These are phyloP conservation scores for Chrysophaeum taylorii DNA, from an alignment of 352 stramenopile genomes.

Conservation along the genomic window DNA sequence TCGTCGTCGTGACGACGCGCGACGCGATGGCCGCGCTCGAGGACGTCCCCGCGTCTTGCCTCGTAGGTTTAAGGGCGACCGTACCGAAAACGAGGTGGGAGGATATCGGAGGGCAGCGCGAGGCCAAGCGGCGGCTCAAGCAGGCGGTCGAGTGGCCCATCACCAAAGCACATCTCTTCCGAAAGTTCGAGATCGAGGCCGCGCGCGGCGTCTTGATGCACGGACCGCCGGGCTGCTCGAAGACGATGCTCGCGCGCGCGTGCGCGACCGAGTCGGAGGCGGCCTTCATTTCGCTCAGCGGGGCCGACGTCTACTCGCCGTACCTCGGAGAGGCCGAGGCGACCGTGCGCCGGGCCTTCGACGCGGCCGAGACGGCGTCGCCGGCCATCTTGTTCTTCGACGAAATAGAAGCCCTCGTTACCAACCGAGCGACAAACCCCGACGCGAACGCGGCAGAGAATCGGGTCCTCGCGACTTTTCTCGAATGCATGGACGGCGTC, in stretches of 20 bases:
- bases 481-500: conserved; percentile 73
- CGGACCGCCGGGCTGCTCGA: conserved; percentile 48
- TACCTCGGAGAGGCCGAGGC: conserved; percentile 90
- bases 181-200: conserved; percentile 35
- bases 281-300: conserved; percentile 45
- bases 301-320: conserved; percentile 48
- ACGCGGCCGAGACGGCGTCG: conserved; percentile 79
- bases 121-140: conserved; percentile 28
- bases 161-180: conserved; percentile 32
- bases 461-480: conserved; percentile 57
- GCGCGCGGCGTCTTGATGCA: conserved; percentile 47
- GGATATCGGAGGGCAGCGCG: conserved; percentile 45
- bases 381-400: conserved; percentile 99
- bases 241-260: conserved; percentile 49
- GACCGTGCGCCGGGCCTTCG: conserved; percentile 91
- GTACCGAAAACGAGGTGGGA: conserved; percentile 41
- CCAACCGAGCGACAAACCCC: neutral
- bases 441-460: conserved; percentile 32
- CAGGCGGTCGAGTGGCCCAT: conserved; percentile 51
- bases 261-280: conserved; percentile 36
- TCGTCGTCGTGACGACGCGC: too few species aligned
- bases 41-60: neutral
- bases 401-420: conserved; percentile 93
- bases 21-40: neutral
- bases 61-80: neutral